Evolutionary conservation across 768 basidiomycete genomes (phyloP).

Genomic region (Kwoniella newhampshirensis): DNA sequence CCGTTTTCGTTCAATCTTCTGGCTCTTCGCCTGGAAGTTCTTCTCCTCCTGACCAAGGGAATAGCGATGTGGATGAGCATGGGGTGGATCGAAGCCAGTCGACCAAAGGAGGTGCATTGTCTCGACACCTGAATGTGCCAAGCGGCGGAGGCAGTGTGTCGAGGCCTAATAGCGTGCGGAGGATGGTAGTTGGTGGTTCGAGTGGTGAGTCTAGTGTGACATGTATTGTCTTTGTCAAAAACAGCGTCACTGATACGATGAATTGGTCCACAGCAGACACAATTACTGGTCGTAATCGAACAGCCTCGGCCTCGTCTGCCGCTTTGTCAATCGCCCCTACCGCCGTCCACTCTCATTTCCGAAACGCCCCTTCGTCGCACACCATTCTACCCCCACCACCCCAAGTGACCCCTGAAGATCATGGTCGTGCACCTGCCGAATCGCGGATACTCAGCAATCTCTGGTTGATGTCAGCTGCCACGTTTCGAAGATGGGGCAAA

Average conservation of each 20-base stretch:
- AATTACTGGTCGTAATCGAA: conserved; percentile 18
- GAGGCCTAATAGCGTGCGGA: conserved; percentile 2
- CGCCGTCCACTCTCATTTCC: conserved; percentile 42
- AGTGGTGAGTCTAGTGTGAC: conserved; percentile 20
- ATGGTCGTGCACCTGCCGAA: conserved; percentile 57
- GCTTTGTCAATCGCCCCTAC: conserved; percentile 43
- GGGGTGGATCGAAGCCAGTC: conserved; percentile 8
- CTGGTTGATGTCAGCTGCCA: conserved; percentile 93
- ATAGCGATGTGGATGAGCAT: neutral
- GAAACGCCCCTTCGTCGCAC: conserved; percentile 6
- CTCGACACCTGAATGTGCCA: conserved; percentile 48
- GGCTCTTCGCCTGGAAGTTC: neutral
- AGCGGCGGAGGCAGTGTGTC: conserved; percentile 6
- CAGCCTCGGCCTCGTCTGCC: conserved; percentile 21
- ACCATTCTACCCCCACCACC: conserved; percentile 52
- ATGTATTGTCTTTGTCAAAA: too few species aligned
- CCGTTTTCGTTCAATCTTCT: neutral
- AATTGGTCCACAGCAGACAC: neutral
- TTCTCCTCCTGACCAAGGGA: neutral
- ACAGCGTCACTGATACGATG: too few species aligned
- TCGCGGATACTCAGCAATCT: conserved; percentile 74
- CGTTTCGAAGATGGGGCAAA: conserved; percentile 83
- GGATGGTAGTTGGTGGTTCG: conserved; percentile 4
- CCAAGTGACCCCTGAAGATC: conserved; percentile 51
- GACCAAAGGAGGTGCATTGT: conserved; percentile 21